Evolutionary conservation across 352 stramenopile genomes (phyloP).

Genomic region (Pythium sukuiense): DNA sequence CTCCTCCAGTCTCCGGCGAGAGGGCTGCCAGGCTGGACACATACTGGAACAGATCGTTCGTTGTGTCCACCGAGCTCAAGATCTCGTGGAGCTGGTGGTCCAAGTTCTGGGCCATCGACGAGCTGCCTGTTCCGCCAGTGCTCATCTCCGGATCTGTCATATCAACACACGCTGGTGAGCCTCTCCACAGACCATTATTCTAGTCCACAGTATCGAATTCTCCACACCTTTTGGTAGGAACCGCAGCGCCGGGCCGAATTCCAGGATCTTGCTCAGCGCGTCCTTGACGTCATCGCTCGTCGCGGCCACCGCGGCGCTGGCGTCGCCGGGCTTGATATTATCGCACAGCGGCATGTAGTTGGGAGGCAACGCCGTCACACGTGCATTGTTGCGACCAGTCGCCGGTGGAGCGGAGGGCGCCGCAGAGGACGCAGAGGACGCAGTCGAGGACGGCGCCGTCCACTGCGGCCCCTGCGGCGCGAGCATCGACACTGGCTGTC

Average conservation of each 20-base stretch:
- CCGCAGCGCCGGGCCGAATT: conserved; percentile 52
- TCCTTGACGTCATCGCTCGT: conserved; percentile 63
- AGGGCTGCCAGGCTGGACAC: conserved; percentile 62
- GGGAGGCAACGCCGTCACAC: conserved; percentile 36
- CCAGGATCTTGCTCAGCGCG: conserved; percentile 64
- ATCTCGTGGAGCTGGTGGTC: conserved; percentile 77
- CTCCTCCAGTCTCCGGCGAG: conserved; percentile 15
- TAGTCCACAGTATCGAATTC: neutral
- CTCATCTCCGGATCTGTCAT: conserved; percentile 29
- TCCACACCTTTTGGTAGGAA: conserved; percentile 50
- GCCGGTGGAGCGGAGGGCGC: neutral
- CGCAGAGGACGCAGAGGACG: neutral
- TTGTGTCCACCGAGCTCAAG: conserved; percentile 70
- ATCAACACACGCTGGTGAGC: neutral
- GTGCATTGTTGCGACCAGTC: neutral
- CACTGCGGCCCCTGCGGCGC: conserved; percentile 17
- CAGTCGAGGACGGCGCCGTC: conserved; percentile 4
- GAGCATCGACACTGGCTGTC: conserved; percentile 51
- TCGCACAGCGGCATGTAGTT: conserved; percentile 65
- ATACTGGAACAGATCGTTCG: conserved; percentile 81
- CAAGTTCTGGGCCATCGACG: conserved; percentile 27
- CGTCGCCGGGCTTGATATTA: conserved; percentile 50
- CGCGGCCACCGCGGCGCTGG: conserved; percentile 26
- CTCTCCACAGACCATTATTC: neutral
- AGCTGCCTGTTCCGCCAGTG: neutral